phyloP scores from a whole-genome alignment of 495 filamentous ascomycete genomes.

The Hypoxylon lienhwacheense region DNA sequence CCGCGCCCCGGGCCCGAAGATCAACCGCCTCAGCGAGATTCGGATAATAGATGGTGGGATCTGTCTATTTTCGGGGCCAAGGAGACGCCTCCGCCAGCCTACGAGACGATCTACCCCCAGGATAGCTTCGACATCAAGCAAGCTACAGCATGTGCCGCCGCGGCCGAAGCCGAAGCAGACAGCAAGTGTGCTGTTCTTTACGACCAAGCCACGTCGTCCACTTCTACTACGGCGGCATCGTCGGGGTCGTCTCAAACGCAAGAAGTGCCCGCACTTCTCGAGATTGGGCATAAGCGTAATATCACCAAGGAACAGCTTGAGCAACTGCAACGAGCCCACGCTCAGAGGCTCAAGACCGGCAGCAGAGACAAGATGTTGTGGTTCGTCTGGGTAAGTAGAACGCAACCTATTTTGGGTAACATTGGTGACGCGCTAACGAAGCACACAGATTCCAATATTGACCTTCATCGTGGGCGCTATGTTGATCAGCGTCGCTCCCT shows the following conservation, averaged over 20 bases:
- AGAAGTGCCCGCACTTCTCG: constrained; percentile 49
- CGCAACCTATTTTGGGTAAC: neutral
- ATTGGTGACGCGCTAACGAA: constrained; percentile 15
- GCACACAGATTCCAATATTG: constrained; percentile 45
- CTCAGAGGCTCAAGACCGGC: constrained; percentile 71
- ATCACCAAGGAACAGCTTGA: constrained; percentile 75
- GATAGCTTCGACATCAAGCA: constrained; percentile 61
- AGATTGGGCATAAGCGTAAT: constrained; percentile 54
- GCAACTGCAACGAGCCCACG: constrained; percentile 69
- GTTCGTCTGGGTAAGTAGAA: constrained; percentile 73
- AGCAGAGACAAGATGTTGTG: constrained; percentile 77
- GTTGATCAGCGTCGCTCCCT: constrained; percentile 62
- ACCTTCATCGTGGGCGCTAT: constrained; percentile 66
- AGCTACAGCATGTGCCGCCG: constrained; percentile 59
- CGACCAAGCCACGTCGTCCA: constrained; percentile 53
- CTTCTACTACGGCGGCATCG: too few relatives aligned
- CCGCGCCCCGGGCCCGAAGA: constrained; percentile 45
- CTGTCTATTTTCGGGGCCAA: constrained; percentile 51
- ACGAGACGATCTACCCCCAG: constrained; percentile 75
- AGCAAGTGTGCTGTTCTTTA: constrained; percentile 64
- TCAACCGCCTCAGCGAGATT: constrained; percentile 48
- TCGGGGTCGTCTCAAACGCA: constrained; percentile 17
- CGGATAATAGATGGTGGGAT: constrained; percentile 70
- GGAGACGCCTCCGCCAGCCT: constrained; percentile 66
- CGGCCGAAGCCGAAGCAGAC: constrained; percentile 67